A percentile compares a stretch with the other conserved stretches of the same genome.
Evolutionary conservation across 1,139 yeast genomes (phyloP).

Genomic region (Debaryomyces fabryi): DNA sequence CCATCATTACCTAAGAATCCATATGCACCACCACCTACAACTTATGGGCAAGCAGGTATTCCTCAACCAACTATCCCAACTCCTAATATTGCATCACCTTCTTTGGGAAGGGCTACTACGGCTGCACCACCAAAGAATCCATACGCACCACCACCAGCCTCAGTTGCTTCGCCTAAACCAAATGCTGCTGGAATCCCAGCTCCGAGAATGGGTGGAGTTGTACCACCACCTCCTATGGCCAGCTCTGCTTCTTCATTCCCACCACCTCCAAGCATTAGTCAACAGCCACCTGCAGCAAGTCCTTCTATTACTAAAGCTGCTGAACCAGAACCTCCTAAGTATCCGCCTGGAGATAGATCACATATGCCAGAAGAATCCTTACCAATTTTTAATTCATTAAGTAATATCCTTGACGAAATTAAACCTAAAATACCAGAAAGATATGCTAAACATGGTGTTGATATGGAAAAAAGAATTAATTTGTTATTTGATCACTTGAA

Average conservation of each 20-base stretch:
- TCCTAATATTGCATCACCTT: not conserved
- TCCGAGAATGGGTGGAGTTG: conserved; percentile 15
- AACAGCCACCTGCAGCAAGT: conserved; percentile 25
- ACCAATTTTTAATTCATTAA: conserved; percentile 62
- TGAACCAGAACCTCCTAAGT: conserved; percentile 34
- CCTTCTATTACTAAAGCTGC: conserved; percentile 25
- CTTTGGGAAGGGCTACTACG: not conserved
- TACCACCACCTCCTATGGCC: conserved; percentile 18
- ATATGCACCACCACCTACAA: conserved; percentile 42
- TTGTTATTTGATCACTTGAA: conserved; percentile 80
- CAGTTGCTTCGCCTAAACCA: conserved; percentile 15
- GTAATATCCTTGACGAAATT: conserved; percentile 57
- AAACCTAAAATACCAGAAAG: conserved; percentile 78
- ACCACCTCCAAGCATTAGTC: conserved; percentile 17
- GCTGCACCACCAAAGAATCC: conserved; percentile 13
- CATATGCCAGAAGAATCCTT: conserved; percentile 63
- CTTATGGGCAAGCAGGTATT: conserved; percentile 15
- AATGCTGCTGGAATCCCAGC: conserved; percentile 6
- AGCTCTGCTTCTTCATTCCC: conserved; percentile 25
- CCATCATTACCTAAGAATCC: conserved; percentile 42
- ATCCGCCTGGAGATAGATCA: conserved; percentile 71
- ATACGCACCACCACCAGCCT: conserved; percentile 23
- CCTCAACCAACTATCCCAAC: conserved; percentile 19
- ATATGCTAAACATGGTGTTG: conserved; percentile 72
- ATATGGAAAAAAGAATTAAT: conserved; percentile 79